Conservation (phyloP, 176 grass and related monocot genomes). For the Oryza punctata region DNA sequence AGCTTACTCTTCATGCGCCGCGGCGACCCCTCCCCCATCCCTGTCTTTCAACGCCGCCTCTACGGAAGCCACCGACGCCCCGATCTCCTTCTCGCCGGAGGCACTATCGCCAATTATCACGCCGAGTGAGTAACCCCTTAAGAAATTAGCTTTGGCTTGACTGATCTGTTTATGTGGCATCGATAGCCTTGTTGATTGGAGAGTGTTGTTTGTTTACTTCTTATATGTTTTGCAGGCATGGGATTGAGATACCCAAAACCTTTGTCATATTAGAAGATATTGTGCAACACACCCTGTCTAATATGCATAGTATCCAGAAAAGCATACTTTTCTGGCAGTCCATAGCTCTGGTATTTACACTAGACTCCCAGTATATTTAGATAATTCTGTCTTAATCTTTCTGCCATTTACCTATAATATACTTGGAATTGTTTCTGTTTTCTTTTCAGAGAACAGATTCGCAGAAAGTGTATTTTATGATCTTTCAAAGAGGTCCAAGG, state of each 20-base stretch:
- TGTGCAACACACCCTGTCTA: constrained; percentile 55
- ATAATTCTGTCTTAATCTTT: too few relatives aligned
- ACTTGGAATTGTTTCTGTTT: background rate
- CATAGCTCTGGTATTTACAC: constrained; percentile 59
- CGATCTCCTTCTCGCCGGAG: constrained; percentile 39
- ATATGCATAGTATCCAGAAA: constrained; percentile 77
- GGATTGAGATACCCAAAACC: constrained; percentile 52
- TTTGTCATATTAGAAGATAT: constrained; percentile 77
- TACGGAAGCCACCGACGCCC: constrained; percentile 31
- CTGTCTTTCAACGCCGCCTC: background rate
- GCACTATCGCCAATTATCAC: constrained; percentile 10
- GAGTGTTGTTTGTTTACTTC: background rate
- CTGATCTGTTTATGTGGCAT: too few relatives aligned
- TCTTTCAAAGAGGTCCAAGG: constrained; percentile 90
- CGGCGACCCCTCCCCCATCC: constrained; percentile 23
- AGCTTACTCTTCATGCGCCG: constrained; percentile 30
- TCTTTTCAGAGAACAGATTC: constrained; percentile 50
- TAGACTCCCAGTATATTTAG: background rate
- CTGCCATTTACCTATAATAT: too few relatives aligned
- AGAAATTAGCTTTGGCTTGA: too few relatives aligned
- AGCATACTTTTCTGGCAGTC: constrained; percentile 83
- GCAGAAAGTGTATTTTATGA: constrained; percentile 84
- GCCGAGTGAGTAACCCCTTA: constrained; percentile 36
- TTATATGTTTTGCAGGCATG: constrained; percentile 48
- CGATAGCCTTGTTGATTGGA: too few relatives aligned